These are phyloP conservation scores for Saccharomycopsis hybrid DNA, from an alignment of 1,139 yeast species.

Conservation along the genomic window DNA sequence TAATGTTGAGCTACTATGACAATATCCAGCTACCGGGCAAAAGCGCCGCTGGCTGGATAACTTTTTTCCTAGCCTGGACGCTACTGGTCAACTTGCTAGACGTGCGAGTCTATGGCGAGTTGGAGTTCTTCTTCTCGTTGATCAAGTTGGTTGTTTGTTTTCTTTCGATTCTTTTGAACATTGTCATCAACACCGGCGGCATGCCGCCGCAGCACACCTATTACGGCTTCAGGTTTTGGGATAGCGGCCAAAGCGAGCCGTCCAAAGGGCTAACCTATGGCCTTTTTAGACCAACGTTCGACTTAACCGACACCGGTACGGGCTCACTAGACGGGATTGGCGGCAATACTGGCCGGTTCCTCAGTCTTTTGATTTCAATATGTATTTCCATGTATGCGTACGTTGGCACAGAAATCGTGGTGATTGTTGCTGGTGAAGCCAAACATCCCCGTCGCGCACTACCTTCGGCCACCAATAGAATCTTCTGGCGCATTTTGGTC, in stretches of 20 bases:
- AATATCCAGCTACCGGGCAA: constrained; percentile 42
- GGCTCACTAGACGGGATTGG: constrained; percentile 40
- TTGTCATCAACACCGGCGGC: constrained; percentile 51
- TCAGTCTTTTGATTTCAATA: constrained; percentile 56
- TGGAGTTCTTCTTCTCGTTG: constrained; percentile 58
- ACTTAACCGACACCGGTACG: constrained; percentile 47
- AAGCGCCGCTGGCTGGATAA: constrained; percentile 61
- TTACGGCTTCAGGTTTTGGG: constrained; percentile 68
- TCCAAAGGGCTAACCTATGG: constrained; percentile 53
- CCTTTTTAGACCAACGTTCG: constrained; percentile 62
- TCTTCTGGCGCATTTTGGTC: constrained; percentile 60
- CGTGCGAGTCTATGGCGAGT: constrained; percentile 66
- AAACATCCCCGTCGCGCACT: constrained; percentile 70
- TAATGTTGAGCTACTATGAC: constrained; percentile 62
- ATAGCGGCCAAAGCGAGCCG: constrained; percentile 42
- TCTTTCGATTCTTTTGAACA: constrained; percentile 54
- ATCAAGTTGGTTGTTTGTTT: constrained; percentile 48
- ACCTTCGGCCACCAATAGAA: constrained; percentile 70
- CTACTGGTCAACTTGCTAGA: constrained; percentile 51
- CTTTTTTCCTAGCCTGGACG: constrained; percentile 41
- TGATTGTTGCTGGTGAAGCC: constrained; percentile 85
- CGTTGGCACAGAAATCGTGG: constrained; percentile 75
- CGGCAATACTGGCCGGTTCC: constrained; percentile 58
- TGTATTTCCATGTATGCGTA: constrained; percentile 65
- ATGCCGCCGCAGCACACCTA: constrained; percentile 31